phyloP scores from a whole-genome alignment of 2,329 filamentous ascomycete species.

The Gaeumannomyces tritici region DNA sequence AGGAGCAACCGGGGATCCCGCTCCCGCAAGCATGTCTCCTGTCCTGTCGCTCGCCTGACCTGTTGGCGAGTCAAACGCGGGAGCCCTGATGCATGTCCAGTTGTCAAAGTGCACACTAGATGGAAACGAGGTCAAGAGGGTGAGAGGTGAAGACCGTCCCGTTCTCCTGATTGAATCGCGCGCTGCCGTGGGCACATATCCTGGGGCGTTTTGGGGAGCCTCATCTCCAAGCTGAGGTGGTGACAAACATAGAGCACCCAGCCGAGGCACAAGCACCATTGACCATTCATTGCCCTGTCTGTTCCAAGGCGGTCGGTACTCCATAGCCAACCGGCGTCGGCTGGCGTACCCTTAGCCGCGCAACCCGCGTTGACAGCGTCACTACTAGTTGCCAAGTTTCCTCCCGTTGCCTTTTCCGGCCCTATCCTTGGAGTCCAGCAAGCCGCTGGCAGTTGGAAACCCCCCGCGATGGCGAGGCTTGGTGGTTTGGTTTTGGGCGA shows the following conservation, averaged over 20 bases:
- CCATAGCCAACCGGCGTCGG: neutral
- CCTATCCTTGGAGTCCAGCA: neutral
- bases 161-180: neutral
- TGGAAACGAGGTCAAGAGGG: neutral
- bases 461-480: neutral
- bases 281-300: no score
- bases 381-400: no score
- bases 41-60: neutral
- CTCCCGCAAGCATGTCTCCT: neutral
- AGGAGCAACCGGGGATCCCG: neutral
- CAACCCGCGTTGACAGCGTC: no score
- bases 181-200: neutral
- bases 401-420: neutral
- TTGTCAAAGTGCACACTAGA: neutral
- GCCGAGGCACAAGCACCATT: no score
- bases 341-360: neutral
- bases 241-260: neutral
- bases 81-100: neutral
- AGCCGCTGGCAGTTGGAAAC: neutral
- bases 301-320: neutral
- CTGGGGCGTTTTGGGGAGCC: neutral
- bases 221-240: neutral
- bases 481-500: neutral
- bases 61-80: neutral
- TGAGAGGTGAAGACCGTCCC: neutral